These are phyloP conservation scores for Phytophthora tubulina DNA, from an alignment of 352 stramenopile genomes.

Conservation along the genomic window DNA sequence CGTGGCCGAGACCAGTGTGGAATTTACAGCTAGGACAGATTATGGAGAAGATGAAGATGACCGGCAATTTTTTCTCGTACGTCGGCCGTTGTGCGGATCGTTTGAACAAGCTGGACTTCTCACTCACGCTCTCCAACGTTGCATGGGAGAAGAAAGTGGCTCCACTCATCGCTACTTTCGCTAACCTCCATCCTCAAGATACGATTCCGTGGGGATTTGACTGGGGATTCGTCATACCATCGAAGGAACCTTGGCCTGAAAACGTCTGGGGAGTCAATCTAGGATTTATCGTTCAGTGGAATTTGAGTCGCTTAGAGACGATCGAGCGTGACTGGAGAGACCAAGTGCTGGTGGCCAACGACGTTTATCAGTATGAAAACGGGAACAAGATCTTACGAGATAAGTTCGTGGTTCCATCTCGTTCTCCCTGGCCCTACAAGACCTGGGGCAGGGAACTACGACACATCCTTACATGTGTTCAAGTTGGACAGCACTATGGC, in stretches of 20 bases:
- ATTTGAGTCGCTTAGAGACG: constrained; percentile 25
- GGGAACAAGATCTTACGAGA: constrained; percentile 32
- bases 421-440: constrained; percentile 36
- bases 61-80: constrained; percentile 32
- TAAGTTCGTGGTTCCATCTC: constrained; percentile 40
- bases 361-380: constrained; percentile 41
- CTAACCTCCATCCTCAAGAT: constrained; percentile 29
- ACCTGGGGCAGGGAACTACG: constrained; percentile 35
- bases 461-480: constrained; percentile 30
- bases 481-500: constrained; percentile 34
- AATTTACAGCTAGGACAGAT: constrained; percentile 39
- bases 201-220: constrained; percentile 21
- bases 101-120: constrained; percentile 33
- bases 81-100: constrained; percentile 23
- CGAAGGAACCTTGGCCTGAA: constrained; percentile 37
- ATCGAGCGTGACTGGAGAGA: constrained; percentile 39
- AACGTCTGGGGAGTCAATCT: constrained; percentile 39
- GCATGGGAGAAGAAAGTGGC: constrained; percentile 38
- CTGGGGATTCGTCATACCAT: constrained; percentile 27
- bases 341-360: constrained; percentile 33
- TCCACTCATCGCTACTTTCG: constrained; percentile 36
- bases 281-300: constrained; percentile 38
- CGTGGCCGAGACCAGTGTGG: constrained; percentile 35
- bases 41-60: constrained; percentile 34
- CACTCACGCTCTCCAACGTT: constrained; percentile 22